Conservation (phyloP, 768 basidiomycete species). For the Mrakia frigida region DNA sequence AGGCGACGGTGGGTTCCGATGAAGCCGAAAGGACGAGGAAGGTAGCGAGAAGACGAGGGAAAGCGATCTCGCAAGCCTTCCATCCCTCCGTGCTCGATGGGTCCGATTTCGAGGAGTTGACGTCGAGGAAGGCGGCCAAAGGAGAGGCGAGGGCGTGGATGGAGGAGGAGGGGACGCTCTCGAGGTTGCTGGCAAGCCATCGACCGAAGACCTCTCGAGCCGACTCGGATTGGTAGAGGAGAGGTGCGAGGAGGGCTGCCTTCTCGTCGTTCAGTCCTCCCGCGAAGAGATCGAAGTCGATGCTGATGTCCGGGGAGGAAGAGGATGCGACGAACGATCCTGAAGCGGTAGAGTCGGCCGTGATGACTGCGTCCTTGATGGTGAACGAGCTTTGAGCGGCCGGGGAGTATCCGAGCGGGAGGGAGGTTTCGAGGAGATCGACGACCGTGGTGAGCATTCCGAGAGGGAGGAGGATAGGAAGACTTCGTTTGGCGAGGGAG, state of each 20-base stretch:
- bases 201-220: constrained; percentile 22
- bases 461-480: constrained; percentile 28
- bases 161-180: constrained; percentile 10
- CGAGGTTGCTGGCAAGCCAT: constrained; percentile 16
- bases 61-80: constrained; percentile 18
- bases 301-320: background rate
- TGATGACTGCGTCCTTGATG: constrained; percentile 14
- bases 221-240: constrained; percentile 23
- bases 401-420: constrained; percentile 13
- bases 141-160: constrained; percentile 18
- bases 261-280: constrained; percentile 22
- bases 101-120: background rate
- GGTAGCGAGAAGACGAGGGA: constrained; percentile 19
- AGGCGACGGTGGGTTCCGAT: background rate
- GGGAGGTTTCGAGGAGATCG: constrained; percentile 22
- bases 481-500: constrained; percentile 16
- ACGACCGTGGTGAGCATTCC: constrained; percentile 25
- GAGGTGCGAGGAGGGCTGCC: constrained; percentile 23
- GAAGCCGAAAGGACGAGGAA: constrained; percentile 14
- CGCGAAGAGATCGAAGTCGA: constrained; percentile 21
- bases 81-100: constrained; percentile 6
- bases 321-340: constrained; percentile 3
- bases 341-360: constrained; percentile 13
- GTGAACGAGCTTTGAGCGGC: background rate
- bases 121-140: constrained; percentile 23